Evolutionary conservation across 2,329 filamentous ascomycete species (phyloP).

Genomic region (Fusarium circinatum): DNA sequence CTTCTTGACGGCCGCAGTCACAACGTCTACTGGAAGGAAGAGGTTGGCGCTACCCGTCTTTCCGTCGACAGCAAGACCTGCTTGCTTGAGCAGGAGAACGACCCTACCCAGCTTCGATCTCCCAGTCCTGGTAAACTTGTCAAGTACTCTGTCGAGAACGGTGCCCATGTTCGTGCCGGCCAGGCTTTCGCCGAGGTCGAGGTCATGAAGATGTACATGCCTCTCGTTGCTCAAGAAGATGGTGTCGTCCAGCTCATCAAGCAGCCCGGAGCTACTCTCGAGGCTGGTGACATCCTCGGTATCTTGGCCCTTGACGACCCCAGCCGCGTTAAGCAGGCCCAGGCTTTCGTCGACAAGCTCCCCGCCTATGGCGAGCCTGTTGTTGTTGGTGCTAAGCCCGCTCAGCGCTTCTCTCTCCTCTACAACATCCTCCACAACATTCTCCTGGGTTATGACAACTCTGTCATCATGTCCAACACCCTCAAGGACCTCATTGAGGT

Average conservation of each 20-base stretch:
- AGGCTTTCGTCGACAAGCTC: slow-evolving; percentile 91
- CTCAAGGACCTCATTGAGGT: slow-evolving; percentile 92
- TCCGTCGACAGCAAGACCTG: slow-evolving; percentile 99
- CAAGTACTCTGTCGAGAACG: slow-evolving; percentile 97
- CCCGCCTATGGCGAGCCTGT: slow-evolving; percentile 88
- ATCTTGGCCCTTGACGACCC: slow-evolving; percentile 96
- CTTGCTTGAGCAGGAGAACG: slow-evolving; percentile 97
- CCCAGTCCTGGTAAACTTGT: slow-evolving; percentile 97
- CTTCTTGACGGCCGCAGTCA: slow-evolving; percentile 92
- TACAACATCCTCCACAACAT: slow-evolving; percentile 86
- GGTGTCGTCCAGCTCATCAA: slow-evolving; percentile 98
- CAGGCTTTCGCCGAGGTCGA: slow-evolving; percentile 97
- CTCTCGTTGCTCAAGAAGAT: slow-evolving; percentile 91
- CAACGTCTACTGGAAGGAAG: slow-evolving; percentile 99
- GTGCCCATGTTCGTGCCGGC: slow-evolving; percentile 89
- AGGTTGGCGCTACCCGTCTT: slow-evolving; percentile 92
- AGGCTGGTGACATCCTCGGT: slow-evolving; percentile 98
- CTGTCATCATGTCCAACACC: slow-evolving; percentile 90
- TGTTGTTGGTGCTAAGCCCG: slow-evolving; percentile 88
- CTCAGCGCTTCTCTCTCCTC: slow-evolving; percentile 84
- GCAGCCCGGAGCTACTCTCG: slow-evolving; percentile 96
- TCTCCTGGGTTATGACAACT: slow-evolving; percentile 94
- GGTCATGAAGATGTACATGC: slow-evolving; percentile 99
- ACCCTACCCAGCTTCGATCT: slow-evolving; percentile 94
- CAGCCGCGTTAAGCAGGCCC: slow-evolving; percentile 93